Conservation (phyloP, 2,329 filamentous ascomycete genomes). For the Pseudopithomyces maydicus region DNA sequence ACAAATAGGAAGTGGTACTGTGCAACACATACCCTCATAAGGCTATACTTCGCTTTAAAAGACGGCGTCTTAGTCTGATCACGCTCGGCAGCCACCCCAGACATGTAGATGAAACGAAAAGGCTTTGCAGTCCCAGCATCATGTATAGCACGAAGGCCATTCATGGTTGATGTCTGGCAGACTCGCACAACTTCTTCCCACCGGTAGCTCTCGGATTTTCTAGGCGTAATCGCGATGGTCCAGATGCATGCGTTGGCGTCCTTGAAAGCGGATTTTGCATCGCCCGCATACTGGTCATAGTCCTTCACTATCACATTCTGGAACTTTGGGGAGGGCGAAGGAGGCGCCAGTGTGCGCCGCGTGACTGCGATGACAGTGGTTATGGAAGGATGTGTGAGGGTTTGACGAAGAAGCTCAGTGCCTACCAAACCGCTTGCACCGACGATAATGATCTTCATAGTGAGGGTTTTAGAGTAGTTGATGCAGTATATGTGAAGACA, state of each 20-base stretch:
- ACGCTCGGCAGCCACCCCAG: slow-evolving; percentile 51
- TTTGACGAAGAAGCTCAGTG: slow-evolving; percentile 10
- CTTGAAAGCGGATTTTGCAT: neutral
- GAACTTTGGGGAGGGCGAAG: neutral
- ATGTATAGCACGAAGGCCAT: slow-evolving; percentile 45
- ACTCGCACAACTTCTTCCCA: slow-evolving; percentile 48
- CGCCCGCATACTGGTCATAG: slow-evolving; percentile 38
- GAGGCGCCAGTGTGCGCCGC: slow-evolving; percentile 2
- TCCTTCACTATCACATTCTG: slow-evolving; percentile 35
- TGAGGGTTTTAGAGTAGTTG: neutral
- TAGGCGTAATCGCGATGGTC: slow-evolving; percentile 52
- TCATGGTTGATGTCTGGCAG: slow-evolving; percentile 48
- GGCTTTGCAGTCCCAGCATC: slow-evolving; percentile 32
- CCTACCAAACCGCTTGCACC: slow-evolving; percentile 8
- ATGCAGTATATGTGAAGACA: neutral
- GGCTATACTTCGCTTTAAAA: slow-evolving; percentile 47
- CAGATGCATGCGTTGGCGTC: slow-evolving; percentile 5
- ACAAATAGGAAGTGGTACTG: neutral
- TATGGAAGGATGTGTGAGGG: slow-evolving; percentile 3
- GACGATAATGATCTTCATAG: slow-evolving; percentile 14
- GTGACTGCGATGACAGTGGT: slow-evolving; percentile 12
- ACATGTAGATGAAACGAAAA: slow-evolving; percentile 57
- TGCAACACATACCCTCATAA: slow-evolving; percentile 52
- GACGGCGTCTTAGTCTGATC: slow-evolving; percentile 52
- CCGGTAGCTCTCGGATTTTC: slow-evolving; percentile 32